A percentile compares a stretch with the other conserved stretches of the same genome.
Conservation (phyloP, 2,329 filamentous ascomycete species). For the Pestalotiopsis sp. region DNA sequence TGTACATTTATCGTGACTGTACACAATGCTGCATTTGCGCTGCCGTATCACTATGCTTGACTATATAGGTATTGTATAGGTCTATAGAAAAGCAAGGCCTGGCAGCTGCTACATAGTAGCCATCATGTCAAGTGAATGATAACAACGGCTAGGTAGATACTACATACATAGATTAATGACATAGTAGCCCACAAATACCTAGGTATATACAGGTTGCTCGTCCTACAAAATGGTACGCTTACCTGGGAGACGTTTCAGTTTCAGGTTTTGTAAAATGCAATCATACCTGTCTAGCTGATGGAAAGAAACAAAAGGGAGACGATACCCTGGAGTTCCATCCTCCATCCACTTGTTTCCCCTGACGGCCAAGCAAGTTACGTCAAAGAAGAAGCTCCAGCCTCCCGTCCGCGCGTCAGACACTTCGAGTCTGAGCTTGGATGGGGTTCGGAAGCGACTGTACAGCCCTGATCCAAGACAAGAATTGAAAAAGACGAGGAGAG, state of each 20-base stretch:
- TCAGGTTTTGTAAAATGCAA: neutral
- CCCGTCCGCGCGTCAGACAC: slow-evolving; percentile 3
- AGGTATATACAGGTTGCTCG: neutral
- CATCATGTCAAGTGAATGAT: too few relatives aligned
- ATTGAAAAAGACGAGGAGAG: neutral
- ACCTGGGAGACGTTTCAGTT: neutral
- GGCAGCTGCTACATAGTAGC: too few relatives aligned
- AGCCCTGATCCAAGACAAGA: neutral
- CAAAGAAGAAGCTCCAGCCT: neutral
- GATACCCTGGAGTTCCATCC: neutral
- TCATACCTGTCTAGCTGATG: neutral
- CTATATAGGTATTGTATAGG: too few relatives aligned
- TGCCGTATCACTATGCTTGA: too few relatives aligned
- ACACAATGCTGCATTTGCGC: too few relatives aligned
- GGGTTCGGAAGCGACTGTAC: neutral
- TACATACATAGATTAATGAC: too few relatives aligned
- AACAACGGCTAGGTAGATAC: too few relatives aligned
- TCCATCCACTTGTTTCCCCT: neutral
- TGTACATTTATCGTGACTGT: neutral
- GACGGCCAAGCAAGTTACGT: neutral
- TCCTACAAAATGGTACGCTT: neutral
- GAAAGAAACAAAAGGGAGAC: neutral
- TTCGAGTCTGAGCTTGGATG: neutral
- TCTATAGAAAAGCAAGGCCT: too few relatives aligned
- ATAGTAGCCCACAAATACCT: too few relatives aligned